Evolutionary conservation across 2,329 filamentous ascomycete genomes (phyloP).

Genomic region (Blastomyces parvus): DNA sequence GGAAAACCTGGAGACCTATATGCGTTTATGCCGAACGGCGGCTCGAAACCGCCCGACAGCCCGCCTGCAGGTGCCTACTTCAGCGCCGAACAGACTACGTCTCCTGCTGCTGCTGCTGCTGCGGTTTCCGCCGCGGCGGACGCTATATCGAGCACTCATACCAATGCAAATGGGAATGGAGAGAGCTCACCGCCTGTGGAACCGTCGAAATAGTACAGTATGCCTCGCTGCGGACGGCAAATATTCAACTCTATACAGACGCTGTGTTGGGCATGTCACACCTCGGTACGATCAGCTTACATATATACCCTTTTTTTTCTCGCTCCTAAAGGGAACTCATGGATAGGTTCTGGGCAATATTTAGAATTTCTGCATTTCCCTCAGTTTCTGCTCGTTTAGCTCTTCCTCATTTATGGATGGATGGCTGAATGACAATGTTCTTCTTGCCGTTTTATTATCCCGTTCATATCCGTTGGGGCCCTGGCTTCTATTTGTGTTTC

Average conservation of each 20-base stretch:
- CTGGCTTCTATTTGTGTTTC: slow-evolving; percentile 7
- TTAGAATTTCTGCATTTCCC: background rate
- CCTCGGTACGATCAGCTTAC: background rate
- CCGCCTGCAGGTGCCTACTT: background rate
- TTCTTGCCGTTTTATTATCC: background rate
- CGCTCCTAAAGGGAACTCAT: background rate
- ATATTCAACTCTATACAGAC: background rate
- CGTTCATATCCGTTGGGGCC: slow-evolving; percentile 1
- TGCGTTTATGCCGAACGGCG: background rate
- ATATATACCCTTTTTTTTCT: background rate
- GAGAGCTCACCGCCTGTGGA: background rate
- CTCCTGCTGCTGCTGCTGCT: background rate
- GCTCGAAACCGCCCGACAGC: background rate
- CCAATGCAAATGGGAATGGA: background rate
- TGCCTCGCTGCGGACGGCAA: background rate
- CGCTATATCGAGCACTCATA: background rate
- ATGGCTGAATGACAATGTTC: background rate
- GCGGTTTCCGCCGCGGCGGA: background rate
- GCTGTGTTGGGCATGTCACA: background rate
- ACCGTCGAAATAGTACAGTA: background rate
- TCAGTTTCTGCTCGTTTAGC: background rate
- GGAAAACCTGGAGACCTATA: background rate
- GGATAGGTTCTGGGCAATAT: background rate
- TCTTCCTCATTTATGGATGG: background rate
- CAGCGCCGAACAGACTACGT: background rate